A percentile compares a stretch with the other conserved stretches of the same genome.
These are phyloP conservation scores for Diaporthe velutina DNA, from an alignment of 2,329 filamentous ascomycete genomes.

Conservation along the genomic window DNA sequence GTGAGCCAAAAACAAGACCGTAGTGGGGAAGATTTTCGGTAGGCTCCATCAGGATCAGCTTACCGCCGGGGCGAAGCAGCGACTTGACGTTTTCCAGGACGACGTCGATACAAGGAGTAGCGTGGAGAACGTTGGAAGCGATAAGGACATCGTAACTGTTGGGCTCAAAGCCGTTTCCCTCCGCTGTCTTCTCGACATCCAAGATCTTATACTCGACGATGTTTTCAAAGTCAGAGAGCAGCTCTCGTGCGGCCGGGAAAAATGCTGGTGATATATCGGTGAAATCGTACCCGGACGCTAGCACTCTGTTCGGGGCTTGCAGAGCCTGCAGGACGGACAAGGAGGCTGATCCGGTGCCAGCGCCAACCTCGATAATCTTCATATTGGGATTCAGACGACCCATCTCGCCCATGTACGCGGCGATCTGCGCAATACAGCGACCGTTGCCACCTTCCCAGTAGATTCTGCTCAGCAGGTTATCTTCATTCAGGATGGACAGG, in stretches of 20 bases:
- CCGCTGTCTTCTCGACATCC: constrained; percentile 46
- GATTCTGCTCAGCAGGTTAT: constrained; percentile 50
- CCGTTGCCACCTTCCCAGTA: constrained; percentile 47
- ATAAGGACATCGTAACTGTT: constrained; percentile 48
- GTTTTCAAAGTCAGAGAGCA: constrained; percentile 43
- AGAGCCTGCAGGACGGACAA: not conserved
- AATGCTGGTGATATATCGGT: constrained; percentile 56
- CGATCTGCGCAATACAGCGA: constrained; percentile 31
- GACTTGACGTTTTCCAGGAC: constrained; percentile 44
- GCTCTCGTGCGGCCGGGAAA: constrained; percentile 51
- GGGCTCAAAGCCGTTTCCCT: constrained; percentile 48
- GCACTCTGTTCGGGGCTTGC: not conserved
- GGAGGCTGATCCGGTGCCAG: constrained; percentile 1
- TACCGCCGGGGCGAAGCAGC: constrained; percentile 52
- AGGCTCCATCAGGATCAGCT: constrained; percentile 44
- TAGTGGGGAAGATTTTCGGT: constrained; percentile 16
- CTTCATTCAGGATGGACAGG: constrained; percentile 51
- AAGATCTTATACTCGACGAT: constrained; percentile 46
- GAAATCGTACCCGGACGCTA: constrained; percentile 50
- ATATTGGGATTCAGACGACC: constrained; percentile 43
- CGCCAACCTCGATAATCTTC: constrained; percentile 32
- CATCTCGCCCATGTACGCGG: not conserved
- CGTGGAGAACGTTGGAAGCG: constrained; percentile 48
- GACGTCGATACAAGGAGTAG: constrained; percentile 42
- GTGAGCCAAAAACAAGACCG: constrained; percentile 48